These are phyloP conservation scores for Lactarius pseudohatsudake DNA, from an alignment of 768 basidiomycete species.

Conservation along the genomic window DNA sequence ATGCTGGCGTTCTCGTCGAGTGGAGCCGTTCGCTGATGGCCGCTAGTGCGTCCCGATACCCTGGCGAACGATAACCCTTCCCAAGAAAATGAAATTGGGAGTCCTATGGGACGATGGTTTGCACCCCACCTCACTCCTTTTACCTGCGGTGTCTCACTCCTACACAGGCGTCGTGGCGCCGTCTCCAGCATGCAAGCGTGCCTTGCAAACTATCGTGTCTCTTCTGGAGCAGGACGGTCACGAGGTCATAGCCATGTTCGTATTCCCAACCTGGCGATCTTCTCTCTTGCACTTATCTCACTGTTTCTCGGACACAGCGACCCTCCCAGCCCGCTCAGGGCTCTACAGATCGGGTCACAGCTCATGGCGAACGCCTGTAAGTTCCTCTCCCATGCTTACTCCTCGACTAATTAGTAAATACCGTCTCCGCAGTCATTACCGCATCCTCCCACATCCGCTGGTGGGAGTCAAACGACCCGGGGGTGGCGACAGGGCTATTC, in stretches of 20 bases:
- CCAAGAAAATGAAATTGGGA: constrained; percentile 22
- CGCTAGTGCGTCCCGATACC: constrained; percentile 39
- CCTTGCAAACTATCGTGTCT: constrained; percentile 47
- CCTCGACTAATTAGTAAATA: neutral
- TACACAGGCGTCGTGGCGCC: constrained; percentile 52
- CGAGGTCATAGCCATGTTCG: constrained; percentile 50
- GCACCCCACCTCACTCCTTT: constrained; percentile 19
- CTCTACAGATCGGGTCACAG: constrained; percentile 51
- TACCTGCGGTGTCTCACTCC: neutral
- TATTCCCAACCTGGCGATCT: constrained; percentile 22
- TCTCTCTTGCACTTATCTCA: neutral
- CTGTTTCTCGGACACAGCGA: constrained; percentile 31
- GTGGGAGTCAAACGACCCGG: constrained; percentile 51
- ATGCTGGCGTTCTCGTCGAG: constrained; percentile 18
- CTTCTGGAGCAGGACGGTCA: constrained; percentile 48
- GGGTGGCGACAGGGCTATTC: constrained; percentile 42
- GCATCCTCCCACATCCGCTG: constrained; percentile 31
- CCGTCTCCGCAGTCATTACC: constrained; percentile 28
- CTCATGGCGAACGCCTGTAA: constrained; percentile 53
- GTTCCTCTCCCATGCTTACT: constrained; percentile 30
- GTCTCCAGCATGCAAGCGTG: constrained; percentile 61
- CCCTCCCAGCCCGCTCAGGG: constrained; percentile 52
- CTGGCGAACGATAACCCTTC: constrained; percentile 32
- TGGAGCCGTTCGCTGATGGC: neutral
- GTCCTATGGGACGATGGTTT: constrained; percentile 54